These are phyloP conservation scores for Aspergillus panamensis DNA, from an alignment of 495 filamentous ascomycete genomes.

Conservation along the genomic window DNA sequence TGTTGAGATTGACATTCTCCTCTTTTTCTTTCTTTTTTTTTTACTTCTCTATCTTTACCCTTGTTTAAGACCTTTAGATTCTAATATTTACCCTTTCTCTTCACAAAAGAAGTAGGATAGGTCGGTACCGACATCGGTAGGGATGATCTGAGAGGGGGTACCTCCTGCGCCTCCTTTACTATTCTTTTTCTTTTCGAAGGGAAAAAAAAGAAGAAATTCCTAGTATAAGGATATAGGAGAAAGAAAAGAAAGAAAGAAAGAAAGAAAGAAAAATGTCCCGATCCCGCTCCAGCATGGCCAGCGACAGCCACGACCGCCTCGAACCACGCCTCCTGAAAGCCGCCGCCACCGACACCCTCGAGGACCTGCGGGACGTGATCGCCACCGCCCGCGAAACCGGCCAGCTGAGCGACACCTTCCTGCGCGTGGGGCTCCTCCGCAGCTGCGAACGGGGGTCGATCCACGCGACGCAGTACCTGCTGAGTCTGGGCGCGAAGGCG, in stretches of 20 bases:
- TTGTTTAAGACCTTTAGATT: no score
- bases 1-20: background rate
- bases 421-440: slow-evolving; percentile 50
- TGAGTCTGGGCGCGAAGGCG: slow-evolving; percentile 43
- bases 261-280: slow-evolving; percentile 27
- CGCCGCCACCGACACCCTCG: slow-evolving; percentile 41
- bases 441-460: slow-evolving; percentile 47
- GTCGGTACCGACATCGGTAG: background rate
- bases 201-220: background rate
- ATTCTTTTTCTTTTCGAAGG: background rate
- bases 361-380: slow-evolving; percentile 37
- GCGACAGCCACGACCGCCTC: slow-evolving; percentile 45
- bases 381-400: slow-evolving; percentile 37
- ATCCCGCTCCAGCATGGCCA: slow-evolving; percentile 40
- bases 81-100: background rate
- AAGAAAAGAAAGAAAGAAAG: background rate
- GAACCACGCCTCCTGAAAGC: slow-evolving; percentile 54
- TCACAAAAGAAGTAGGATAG: background rate
- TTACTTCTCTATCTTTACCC: no score
- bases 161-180: background rate
- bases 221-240: no score
- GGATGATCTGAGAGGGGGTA: background rate
- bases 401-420: slow-evolving; percentile 48
- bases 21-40: background rate
- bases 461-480: slow-evolving; percentile 43